Evolutionary conservation across 768 basidiomycete genomes (phyloP).

Genomic region (Exidia glandulosa): DNA sequence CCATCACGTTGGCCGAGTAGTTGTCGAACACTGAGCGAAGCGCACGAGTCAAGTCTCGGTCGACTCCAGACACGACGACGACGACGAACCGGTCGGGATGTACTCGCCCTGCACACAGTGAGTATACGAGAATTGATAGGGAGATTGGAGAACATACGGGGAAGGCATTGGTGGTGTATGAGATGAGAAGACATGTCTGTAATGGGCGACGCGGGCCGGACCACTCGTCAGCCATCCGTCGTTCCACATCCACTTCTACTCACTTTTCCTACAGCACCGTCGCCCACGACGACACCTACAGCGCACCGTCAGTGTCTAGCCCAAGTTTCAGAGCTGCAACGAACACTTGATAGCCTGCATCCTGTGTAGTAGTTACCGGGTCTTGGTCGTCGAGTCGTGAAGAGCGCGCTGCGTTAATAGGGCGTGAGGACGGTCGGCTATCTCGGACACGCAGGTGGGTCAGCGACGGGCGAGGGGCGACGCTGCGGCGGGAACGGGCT

Average conservation of each 20-base stretch:
- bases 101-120: constrained; percentile 70
- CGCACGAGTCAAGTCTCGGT: neutral
- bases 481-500: neutral
- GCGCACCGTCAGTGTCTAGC: constrained; percentile 12
- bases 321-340: constrained; percentile 16
- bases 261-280: constrained; percentile 98
- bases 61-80: constrained; percentile 6
- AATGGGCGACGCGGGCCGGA: constrained; percentile 13
- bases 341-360: constrained; percentile 92
- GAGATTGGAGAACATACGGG: constrained; percentile 46
- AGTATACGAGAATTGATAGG: constrained; percentile 8
- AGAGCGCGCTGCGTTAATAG: too few species aligned
- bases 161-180: constrained; percentile 98
- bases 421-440: too few species aligned
- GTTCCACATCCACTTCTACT: constrained; percentile 15
- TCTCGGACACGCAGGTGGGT: neutral
- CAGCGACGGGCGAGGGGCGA: neutral
- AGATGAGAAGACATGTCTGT: constrained; percentile 97
- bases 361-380: constrained; percentile 9
- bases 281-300: constrained; percentile 92
- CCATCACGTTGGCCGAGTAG: constrained; percentile 97
- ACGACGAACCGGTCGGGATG: constrained; percentile 73
- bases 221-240: neutral
- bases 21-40: constrained; percentile 83
- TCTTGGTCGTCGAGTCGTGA: neutral